phyloP scores from a whole-genome alignment of 2,329 filamentous ascomycete species.

The Emydomyces testavorans region DNA sequence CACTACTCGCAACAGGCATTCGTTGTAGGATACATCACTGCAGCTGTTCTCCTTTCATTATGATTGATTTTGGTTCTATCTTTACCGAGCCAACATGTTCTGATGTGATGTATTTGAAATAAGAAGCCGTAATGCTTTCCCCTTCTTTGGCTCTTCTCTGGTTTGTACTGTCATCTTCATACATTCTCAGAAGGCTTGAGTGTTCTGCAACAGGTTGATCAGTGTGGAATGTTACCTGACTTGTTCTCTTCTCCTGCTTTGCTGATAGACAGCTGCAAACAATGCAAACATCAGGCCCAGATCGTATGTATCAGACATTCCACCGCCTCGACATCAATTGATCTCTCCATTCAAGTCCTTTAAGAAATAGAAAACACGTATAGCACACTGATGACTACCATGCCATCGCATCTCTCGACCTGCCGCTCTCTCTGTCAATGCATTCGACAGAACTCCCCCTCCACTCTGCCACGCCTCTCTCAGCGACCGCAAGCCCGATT shows the following conservation, averaged over 20 bases:
- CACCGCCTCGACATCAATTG: not conserved
- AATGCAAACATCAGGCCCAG: not conserved
- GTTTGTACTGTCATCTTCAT: no score
- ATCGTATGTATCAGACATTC: not conserved
- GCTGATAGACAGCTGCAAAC: conserved; percentile 1
- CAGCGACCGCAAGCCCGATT: conserved; percentile 12
- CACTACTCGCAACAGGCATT: no score
- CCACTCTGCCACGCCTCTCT: not conserved
- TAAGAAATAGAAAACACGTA: not conserved
- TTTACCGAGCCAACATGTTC: no score
- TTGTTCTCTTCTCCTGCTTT: not conserved
- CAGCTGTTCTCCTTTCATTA: no score
- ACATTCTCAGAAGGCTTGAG: no score
- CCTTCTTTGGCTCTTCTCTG: no score
- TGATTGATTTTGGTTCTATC: no score
- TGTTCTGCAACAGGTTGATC: no score
- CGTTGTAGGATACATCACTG: no score
- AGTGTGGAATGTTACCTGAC: no score
- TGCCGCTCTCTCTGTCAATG: conserved; percentile 16
- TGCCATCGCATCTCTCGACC: conserved; percentile 12
- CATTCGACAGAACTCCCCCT: conserved; percentile 3
- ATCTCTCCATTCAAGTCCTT: not conserved
- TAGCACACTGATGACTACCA: not conserved
- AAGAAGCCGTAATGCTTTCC: no score
- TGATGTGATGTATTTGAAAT: no score